Conservation (phyloP, 1,284 basidiomycete species). For the Moniliella sp. region DNA sequence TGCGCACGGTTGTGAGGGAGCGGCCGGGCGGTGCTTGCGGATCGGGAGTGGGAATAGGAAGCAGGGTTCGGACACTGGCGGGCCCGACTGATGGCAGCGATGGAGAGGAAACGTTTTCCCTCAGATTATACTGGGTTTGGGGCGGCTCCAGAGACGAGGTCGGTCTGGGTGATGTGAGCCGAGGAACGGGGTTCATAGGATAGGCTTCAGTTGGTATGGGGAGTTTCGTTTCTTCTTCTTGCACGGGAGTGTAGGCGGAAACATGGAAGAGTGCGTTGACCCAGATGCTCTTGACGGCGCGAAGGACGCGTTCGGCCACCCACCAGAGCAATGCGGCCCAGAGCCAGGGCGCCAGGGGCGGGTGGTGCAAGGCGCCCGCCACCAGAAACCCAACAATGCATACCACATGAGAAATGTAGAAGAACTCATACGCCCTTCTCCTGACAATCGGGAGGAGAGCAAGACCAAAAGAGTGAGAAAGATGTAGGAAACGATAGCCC, state of each 20-base stretch:
- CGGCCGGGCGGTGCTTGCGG: no score
- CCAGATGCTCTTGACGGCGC: constrained; percentile 45
- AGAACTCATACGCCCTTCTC: constrained; percentile 50
- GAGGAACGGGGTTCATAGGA: neutral
- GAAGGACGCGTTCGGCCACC: constrained; percentile 39
- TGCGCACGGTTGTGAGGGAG: no score
- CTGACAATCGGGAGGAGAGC: constrained; percentile 48
- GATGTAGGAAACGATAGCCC: constrained; percentile 51
- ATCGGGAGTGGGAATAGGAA: no score
- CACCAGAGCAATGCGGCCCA: constrained; percentile 48
- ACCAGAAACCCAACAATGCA: constrained; percentile 28
- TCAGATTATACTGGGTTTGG: neutral
- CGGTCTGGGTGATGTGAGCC: no score
- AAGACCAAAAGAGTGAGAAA: constrained; percentile 49
- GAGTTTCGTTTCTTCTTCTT: neutral
- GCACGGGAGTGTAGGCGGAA: constrained; percentile 9
- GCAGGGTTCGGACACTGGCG: no score
- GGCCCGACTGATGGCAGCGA: neutral
- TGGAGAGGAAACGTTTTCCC: neutral
- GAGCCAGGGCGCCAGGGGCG: constrained; percentile 41
- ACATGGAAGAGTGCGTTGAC: constrained; percentile 42
- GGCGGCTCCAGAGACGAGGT: neutral
- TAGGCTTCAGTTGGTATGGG: neutral
- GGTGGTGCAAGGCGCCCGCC: constrained; percentile 33
- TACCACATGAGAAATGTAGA: constrained; percentile 52